A percentile compares a stretch with the other conserved stretches of the same genome.
phyloP scores from a whole-genome alignment of 768 basidiomycete genomes.

The Artomyces pyxidatus region DNA sequence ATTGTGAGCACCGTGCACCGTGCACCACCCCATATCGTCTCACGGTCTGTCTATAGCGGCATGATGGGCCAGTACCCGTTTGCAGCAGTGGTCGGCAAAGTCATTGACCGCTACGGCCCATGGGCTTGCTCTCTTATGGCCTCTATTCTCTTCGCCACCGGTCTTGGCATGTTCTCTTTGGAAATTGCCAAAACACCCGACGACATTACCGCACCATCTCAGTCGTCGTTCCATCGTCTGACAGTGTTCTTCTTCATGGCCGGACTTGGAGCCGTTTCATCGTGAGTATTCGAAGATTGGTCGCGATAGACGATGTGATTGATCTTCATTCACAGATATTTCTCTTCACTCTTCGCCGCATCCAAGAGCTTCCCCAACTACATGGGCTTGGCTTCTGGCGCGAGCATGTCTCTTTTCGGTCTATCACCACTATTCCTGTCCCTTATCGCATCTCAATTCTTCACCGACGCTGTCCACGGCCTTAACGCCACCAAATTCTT shows the following conservation, averaged over 20 bases:
- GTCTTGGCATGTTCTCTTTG: conserved; percentile 56
- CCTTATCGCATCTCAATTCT: conserved; percentile 50
- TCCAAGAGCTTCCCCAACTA: conserved; percentile 61
- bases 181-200: conserved; percentile 44
- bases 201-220: conserved; percentile 28
- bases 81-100: conserved; percentile 58
- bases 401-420: conserved; percentile 69
- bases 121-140: conserved; percentile 58
- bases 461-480: conserved; percentile 39
- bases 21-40: neutral
- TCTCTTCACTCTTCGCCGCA: conserved; percentile 69
- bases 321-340: no score
- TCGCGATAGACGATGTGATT: no score
- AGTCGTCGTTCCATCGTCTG: conserved; percentile 42
- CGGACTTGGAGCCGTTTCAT: conserved; percentile 63
- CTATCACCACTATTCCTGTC: conserved; percentile 74
- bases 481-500: conserved; percentile 44
- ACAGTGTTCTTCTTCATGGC: conserved; percentile 51
- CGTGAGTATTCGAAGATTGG: conserved; percentile 38
- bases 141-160: conserved; percentile 46
- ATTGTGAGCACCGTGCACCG: conserved; percentile 40
- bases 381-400: conserved; percentile 58
- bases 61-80: conserved; percentile 79
- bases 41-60: conserved; percentile 37
- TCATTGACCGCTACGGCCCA: conserved; percentile 62